phyloP scores from a whole-genome alignment of 140 eudicot genomes.

The Anethum foeniculum region DNA sequence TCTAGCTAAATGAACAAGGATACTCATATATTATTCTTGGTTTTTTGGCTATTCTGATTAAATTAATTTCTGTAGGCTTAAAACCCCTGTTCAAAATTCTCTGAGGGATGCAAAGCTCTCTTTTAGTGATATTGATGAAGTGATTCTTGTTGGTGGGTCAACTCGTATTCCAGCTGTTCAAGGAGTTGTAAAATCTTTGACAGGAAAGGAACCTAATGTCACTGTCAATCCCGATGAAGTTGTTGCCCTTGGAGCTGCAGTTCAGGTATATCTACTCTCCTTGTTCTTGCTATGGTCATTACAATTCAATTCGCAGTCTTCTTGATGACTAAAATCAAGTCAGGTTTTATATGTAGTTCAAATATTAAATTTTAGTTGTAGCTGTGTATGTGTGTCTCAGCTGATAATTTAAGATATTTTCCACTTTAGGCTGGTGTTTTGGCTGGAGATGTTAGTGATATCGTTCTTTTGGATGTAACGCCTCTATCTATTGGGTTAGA shows the following conservation, averaged over 20 bases:
- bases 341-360: background rate
- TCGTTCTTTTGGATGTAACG: conserved; percentile 84
- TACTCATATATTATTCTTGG: background rate
- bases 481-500: conserved; percentile 84
- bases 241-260: conserved; percentile 97
- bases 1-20: background rate
- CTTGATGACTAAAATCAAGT: background rate
- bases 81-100: conserved; percentile 77
- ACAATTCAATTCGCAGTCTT: background rate
- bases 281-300: background rate
- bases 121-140: conserved; percentile 79
- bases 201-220: conserved; percentile 91
- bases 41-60: background rate
- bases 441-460: conserved; percentile 96
- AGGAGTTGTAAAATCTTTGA: conserved; percentile 73
- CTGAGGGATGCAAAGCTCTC: conserved; percentile 91
- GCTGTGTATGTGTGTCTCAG: background rate
- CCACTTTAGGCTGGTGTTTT: conserved; percentile 78
- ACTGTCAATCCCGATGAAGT: conserved; percentile 97
- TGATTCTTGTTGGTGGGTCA: conserved; percentile 96
- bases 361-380: background rate
- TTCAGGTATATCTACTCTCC: conserved; percentile 48
- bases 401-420: background rate
- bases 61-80: conserved; percentile 43
- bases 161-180: conserved; percentile 99